Evolutionary conservation across 306 rosid species (phyloP).

Genomic region (Prinsepia uniflora): DNA sequence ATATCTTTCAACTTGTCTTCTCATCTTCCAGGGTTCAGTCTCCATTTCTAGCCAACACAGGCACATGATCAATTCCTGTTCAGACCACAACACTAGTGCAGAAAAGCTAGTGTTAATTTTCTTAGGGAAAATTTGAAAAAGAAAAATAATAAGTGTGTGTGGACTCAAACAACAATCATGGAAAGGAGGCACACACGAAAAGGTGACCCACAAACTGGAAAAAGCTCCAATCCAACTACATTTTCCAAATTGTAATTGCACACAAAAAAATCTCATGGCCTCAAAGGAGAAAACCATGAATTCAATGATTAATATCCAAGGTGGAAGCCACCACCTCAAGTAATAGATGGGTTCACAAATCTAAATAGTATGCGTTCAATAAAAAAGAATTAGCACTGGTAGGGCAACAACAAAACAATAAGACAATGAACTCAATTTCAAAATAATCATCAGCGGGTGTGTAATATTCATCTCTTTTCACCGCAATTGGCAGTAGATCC

Average conservation of each 20-base stretch:
- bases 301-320: slow-evolving; percentile 24
- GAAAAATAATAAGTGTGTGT: slow-evolving; percentile 9
- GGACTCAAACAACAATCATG: slow-evolving; percentile 29
- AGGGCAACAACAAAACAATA: not conserved
- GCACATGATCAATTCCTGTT: slow-evolving; percentile 1
- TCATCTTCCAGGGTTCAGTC: not conserved
- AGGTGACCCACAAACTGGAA: slow-evolving; percentile 37
- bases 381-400: no score
- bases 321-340: slow-evolving; percentile 30
- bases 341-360: slow-evolving; percentile 6
- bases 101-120: not conserved
- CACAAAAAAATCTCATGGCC: slow-evolving; percentile 25
- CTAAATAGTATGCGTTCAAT: slow-evolving; percentile 6
- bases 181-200: slow-evolving; percentile 12
- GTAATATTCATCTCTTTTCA: not conserved
- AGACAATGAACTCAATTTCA: slow-evolving; percentile 2
- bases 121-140: not conserved
- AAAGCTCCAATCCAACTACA: slow-evolving; percentile 12
- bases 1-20: slow-evolving; percentile 7
- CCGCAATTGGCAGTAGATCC: slow-evolving; percentile 24
- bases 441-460: not conserved
- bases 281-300: slow-evolving; percentile 22
- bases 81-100: slow-evolving; percentile 6
- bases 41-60: slow-evolving; percentile 5
- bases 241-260: slow-evolving; percentile 10